These are phyloP conservation scores for Prillingera fragicola DNA, from an alignment of 1,284 basidiomycete species.

Conservation along the genomic window DNA sequence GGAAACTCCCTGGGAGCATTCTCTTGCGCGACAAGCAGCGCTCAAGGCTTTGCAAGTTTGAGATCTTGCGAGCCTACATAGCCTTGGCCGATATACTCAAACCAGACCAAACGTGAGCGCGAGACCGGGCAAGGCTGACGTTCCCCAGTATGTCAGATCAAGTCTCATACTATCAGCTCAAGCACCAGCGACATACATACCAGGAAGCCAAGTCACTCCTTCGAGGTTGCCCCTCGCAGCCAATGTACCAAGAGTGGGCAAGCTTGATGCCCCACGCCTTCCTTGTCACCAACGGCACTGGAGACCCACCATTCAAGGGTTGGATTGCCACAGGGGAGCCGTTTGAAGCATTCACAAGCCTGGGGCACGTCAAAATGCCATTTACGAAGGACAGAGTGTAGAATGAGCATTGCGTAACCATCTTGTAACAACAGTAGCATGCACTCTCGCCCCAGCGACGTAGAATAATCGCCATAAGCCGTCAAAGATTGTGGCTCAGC, in stretches of 20 bases:
- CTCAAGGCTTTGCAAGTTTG: constrained; percentile 30
- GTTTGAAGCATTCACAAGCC: constrained; percentile 54
- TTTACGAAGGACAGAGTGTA: too few species aligned
- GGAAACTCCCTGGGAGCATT: constrained; percentile 27
- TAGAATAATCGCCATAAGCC: too few species aligned
- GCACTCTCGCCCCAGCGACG: too few species aligned
- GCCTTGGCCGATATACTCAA: constrained; percentile 10
- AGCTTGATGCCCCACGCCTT: constrained; percentile 9
- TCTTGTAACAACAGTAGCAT: too few species aligned
- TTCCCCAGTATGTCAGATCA: not conserved
- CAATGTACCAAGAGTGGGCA: constrained; percentile 4
- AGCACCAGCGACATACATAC: constrained; percentile 49
- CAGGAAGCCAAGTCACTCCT: constrained; percentile 53
- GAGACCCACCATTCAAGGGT: constrained; percentile 52
- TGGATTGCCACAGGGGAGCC: constrained; percentile 57
- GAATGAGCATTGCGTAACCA: too few species aligned
- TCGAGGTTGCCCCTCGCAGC: constrained; percentile 42
- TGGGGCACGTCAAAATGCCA: too few species aligned
- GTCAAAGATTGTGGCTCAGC: too few species aligned
- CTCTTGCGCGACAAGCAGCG: constrained; percentile 26
- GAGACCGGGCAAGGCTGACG: not conserved
- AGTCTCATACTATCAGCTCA: constrained; percentile 47
- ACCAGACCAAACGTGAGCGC: not conserved
- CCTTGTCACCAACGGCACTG: constrained; percentile 1
- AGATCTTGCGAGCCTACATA: constrained; percentile 51